Evolutionary conservation across 352 stramenopile species (phyloP).

Genomic region (Phytophthora podocarpi): DNA sequence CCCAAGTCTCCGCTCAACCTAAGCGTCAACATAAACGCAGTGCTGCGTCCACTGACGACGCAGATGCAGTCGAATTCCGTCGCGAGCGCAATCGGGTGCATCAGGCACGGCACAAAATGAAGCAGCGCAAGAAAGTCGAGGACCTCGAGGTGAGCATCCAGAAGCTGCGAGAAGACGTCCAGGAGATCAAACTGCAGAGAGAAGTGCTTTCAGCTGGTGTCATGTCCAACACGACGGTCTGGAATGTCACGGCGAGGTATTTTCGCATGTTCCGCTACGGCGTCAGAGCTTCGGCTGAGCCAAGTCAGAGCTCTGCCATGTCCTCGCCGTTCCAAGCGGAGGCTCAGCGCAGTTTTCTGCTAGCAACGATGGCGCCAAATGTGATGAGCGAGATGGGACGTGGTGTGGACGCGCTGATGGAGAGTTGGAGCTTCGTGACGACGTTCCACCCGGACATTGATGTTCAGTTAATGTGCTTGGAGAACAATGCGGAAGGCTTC

Average conservation of each 20-base stretch:
- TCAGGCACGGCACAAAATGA: conserved; percentile 18
- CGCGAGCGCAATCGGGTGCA: conserved; percentile 23
- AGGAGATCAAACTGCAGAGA: conserved; percentile 12
- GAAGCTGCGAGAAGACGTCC: conserved; percentile 2
- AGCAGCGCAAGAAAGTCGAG: conserved; percentile 13
- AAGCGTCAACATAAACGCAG: neutral
- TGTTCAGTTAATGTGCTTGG: conserved; percentile 2
- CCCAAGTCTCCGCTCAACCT: too few relatives aligned
- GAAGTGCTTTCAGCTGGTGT: neutral
- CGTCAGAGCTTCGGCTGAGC: neutral
- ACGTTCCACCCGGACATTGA: conserved; percentile 16
- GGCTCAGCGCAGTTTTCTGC: conserved; percentile 10
- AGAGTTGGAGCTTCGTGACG: conserved; percentile 14
- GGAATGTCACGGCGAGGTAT: conserved; percentile 18
- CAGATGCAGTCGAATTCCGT: neutral
- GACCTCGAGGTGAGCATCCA: conserved; percentile 10
- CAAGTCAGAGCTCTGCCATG: neutral
- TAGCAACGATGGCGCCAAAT: conserved; percentile 3
- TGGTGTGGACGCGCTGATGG: conserved; percentile 13
- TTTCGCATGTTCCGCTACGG: conserved; percentile 21
- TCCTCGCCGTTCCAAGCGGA: neutral
- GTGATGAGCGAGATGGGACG: conserved; percentile 2
- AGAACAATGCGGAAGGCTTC: conserved; percentile 2
- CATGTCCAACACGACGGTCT: conserved; percentile 15
- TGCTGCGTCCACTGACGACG: neutral